phyloP scores from a whole-genome alignment of 805 yeast genomes.

The Barnettozyma botsteinii region DNA sequence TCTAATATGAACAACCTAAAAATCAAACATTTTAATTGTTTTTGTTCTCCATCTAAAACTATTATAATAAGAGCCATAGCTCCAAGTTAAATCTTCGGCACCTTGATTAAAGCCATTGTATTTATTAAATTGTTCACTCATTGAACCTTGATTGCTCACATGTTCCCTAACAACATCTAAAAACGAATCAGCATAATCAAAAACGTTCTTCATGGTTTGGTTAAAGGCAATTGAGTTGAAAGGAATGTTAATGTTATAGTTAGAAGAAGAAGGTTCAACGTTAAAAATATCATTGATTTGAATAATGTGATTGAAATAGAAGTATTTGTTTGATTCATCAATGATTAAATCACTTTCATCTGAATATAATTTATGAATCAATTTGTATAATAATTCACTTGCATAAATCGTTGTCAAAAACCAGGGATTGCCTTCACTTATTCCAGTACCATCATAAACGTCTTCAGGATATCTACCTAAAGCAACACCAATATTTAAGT shows the following conservation, averaged over 20 bases:
- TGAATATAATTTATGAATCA: constrained; percentile 40
- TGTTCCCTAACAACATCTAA: constrained; percentile 53
- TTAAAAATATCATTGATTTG: constrained; percentile 11
- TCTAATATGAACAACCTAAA: not conserved
- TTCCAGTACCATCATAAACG: constrained; percentile 68
- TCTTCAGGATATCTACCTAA: constrained; percentile 94
- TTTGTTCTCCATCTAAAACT: constrained; percentile 59
- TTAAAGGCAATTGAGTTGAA: constrained; percentile 37
- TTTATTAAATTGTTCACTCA: constrained; percentile 87
- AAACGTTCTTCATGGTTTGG: constrained; percentile 39
- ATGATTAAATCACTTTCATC: constrained; percentile 40
- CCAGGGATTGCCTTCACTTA: constrained; percentile 90
- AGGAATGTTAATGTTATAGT: constrained; percentile 20
- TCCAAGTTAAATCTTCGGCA: constrained; percentile 86
- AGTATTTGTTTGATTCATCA: constrained; percentile 25
- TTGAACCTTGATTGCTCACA: constrained; percentile 58
- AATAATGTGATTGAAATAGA: constrained; percentile 28
- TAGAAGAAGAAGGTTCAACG: not conserved
- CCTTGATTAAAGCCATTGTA: constrained; percentile 84
- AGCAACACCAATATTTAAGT: constrained; percentile 46
- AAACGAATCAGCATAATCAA: constrained; percentile 63
- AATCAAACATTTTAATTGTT: constrained; percentile 26
- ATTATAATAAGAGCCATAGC: constrained; percentile 72
- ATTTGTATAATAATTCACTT: constrained; percentile 53
- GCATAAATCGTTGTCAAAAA: constrained; percentile 72